Evolutionary conservation across 495 filamentous ascomycete genomes (phyloP), one percentile per base, ranked within the genome.

Genomic region (Talaromyces proteolyticus): DNA sequence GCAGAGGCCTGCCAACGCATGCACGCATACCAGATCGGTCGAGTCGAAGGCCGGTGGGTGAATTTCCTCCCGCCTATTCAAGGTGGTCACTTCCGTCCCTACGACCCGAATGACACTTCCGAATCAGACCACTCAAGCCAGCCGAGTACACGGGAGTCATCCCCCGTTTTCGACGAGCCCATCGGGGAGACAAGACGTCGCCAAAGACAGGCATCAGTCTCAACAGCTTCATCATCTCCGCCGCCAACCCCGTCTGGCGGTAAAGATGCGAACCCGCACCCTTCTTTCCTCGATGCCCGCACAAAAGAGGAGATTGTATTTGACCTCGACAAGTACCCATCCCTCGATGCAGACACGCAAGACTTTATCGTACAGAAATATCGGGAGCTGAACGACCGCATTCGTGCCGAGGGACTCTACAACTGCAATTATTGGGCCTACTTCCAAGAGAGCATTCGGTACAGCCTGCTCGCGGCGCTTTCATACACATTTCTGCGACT

Each of bases 11-110:
- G 79, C 53, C 62, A 81, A 47, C 81, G 77, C 58, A 96, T 97
- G 89, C 64, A 79, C 24, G 76, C 74, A 44, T 98, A 88, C 62
- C 83, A 89, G 48, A 91, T 98, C 62, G 93, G 93, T 40, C 77
- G 76, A 53, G 78, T 95, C 39, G 78, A 92, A 58, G 89, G 88
- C 23, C 74, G 68, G 49, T 98, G 93, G 93, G 69, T 74, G 47
- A 96, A 96, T 63, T 95, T 96, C 65, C 60, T 87, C 5, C 91
- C 93, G 16, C 93, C 93, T 5, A 89, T 98, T 43, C 94, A 97
- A 63, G 92, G 91, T 46, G 93, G 93, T 21, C 79, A 73, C 53
- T 97, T 95, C 66, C 80, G 88, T 53, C 66, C 70, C 3, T 78
- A 80, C 48, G 66, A 72, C 24, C 52, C 58, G 0, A 68, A 63